Percentiles rank a stretch among this genome's conserved stretches.
phyloP scores from a whole-genome alignment of 164 flowering plant genomes.

The Magnolia changhungtana region DNA sequence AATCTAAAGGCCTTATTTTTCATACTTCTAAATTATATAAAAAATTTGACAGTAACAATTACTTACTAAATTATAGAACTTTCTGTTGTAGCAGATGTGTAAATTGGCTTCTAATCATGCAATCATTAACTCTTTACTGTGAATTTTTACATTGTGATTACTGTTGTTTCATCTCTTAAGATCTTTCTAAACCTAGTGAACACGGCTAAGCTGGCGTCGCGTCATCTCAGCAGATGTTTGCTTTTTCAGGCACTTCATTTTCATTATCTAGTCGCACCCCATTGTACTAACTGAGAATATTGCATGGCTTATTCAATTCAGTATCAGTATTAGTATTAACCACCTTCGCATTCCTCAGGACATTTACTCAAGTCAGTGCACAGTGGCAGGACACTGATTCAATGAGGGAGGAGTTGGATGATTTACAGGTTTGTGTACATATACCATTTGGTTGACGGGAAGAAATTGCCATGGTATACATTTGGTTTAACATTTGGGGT shows the following conservation, averaged over 20 bases:
- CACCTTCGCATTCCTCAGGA: constrained; percentile 42
- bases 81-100: too few species aligned
- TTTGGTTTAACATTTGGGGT: too few species aligned
- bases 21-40: too few species aligned
- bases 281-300: background rate
- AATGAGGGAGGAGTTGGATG: constrained; percentile 96
- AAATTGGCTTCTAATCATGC: too few species aligned
- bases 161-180: background rate
- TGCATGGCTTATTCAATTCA: background rate
- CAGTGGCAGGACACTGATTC: constrained; percentile 98
- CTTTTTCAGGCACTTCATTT: background rate
- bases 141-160: too few species aligned
- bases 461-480: background rate
- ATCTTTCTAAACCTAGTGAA: background rate
- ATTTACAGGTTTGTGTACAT: constrained; percentile 66
- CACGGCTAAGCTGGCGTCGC: background rate
- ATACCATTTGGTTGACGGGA: background rate
- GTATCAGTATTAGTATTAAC: background rate
- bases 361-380: constrained; percentile 94
- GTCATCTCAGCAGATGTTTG: background rate
- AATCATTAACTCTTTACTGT: too few species aligned
- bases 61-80: too few species aligned
- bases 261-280: background rate
- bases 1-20: too few species aligned
- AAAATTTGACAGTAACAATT: too few species aligned